Conservation (phyloP, 1,284 basidiomycete species). For the Ganoderma boninense region DNA sequence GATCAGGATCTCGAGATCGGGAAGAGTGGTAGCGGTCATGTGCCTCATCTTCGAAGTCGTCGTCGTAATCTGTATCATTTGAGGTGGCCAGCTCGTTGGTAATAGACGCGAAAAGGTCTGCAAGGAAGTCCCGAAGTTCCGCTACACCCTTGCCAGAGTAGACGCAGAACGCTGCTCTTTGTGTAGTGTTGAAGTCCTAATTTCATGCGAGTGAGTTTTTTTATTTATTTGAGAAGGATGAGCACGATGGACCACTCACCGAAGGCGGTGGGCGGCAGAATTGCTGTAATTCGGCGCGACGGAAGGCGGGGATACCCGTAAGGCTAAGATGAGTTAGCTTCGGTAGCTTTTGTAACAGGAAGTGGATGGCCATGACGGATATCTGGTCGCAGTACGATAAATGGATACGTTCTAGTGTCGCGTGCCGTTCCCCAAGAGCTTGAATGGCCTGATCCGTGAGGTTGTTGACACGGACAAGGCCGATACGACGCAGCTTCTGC, state of each 20-base stretch:
- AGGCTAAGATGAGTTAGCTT: conserved; percentile 95
- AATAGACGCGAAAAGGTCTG: conserved; percentile 74
- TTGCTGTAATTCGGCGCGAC: conserved; percentile 84
- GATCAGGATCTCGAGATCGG: conserved; percentile 29
- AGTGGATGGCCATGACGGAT: conserved; percentile 90
- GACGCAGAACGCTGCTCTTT: conserved; percentile 95
- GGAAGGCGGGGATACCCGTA: conserved; percentile 95
- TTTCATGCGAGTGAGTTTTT: neutral
- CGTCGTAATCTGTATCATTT: conserved; percentile 79
- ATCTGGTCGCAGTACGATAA: conserved; percentile 98
- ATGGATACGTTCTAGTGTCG: conserved; percentile 94
- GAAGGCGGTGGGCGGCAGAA: conserved; percentile 92
- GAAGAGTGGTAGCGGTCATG: conserved; percentile 22
- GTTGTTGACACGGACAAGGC: conserved; percentile 92
- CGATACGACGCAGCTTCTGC: conserved; percentile 93
- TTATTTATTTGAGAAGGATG: neutral
- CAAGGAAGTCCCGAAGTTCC: conserved; percentile 84
- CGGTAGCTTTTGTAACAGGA: conserved; percentile 86
- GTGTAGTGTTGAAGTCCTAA: conserved; percentile 93
- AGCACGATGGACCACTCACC: conserved; percentile 54
- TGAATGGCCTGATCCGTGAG: conserved; percentile 95
- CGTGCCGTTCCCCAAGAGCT: conserved; percentile 82
- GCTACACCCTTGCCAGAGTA: conserved; percentile 93
- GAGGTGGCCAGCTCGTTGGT: conserved; percentile 72
- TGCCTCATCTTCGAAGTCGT: conserved; percentile 57